These are phyloP conservation scores for Melampsora larici-populina DNA, from an alignment of 1,284 basidiomycete species.

Conservation along the genomic window DNA sequence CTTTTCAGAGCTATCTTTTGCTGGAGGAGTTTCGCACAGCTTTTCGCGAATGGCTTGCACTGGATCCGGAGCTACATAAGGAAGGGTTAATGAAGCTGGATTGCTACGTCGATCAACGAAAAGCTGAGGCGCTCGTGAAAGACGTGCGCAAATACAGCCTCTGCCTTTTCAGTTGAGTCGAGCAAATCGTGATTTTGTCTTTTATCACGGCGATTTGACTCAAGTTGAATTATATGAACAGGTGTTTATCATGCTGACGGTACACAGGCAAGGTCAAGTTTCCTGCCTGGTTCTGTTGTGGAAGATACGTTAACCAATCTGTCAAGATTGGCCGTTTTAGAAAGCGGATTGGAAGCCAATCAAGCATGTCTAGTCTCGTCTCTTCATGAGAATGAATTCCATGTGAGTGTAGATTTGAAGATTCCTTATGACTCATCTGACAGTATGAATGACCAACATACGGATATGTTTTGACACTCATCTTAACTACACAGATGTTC, in stretches of 20 bases:
- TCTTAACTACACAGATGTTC: background rate
- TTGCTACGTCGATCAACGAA: background rate
- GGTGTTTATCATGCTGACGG: background rate
- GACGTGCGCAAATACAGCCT: conserved; percentile 1
- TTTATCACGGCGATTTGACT: background rate
- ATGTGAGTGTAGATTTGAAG: background rate
- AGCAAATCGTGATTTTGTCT: background rate
- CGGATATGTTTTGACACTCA: background rate
- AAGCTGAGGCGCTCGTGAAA: background rate
- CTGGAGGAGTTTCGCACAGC: background rate
- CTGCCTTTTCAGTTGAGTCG: background rate
- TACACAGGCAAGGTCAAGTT: background rate
- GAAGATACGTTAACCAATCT: background rate
- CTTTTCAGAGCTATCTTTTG: background rate
- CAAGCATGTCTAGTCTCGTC: background rate
- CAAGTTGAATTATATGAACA: background rate
- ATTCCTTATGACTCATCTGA: background rate
- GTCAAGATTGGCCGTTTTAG: background rate
- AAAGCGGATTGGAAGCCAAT: background rate
- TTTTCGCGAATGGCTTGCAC: background rate
- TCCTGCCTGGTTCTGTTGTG: background rate
- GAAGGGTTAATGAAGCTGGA: background rate
- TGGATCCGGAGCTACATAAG: background rate
- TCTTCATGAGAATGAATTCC: conserved; percentile 2
- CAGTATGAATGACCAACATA: background rate